phyloP scores from a whole-genome alignment of 108 stramenopile species.

The Hondaea fermentalgiana region DNA sequence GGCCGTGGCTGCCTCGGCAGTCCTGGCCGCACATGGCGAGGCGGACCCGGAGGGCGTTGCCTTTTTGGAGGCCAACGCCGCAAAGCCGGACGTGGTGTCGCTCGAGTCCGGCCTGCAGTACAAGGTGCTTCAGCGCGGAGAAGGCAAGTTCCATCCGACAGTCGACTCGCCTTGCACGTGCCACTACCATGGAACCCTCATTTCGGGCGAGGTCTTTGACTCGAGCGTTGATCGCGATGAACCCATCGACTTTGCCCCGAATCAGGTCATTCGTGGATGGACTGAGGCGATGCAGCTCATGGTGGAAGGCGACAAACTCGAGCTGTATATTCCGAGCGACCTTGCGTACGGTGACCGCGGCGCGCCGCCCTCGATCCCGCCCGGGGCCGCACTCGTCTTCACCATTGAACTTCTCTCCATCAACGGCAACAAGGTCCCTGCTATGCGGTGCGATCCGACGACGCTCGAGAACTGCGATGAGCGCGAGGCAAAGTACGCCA shows the following conservation, averaged over 20 bases:
- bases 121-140: conserved; percentile 61
- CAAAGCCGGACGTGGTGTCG: conserved; percentile 67
- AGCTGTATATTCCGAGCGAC: conserved; percentile 3
- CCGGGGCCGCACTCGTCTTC: conserved; percentile 27
- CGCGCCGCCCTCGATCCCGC: conserved; percentile 25
- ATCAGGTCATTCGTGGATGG: conserved; percentile 76
- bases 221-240: conserved; percentile 67
- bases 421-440: neutral
- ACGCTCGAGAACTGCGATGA: neutral
- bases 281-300: conserved; percentile 51
- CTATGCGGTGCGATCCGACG: neutral
- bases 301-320: conserved; percentile 11
- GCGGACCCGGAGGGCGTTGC: conserved; percentile 58
- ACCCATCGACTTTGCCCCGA: conserved; percentile 77
- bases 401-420: conserved; percentile 19
- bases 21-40: conserved; percentile 14
- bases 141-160: conserved; percentile 57
- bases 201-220: conserved; percentile 79
- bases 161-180: conserved; percentile 62
- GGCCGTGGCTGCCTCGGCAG: neutral
- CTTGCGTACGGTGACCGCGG: conserved; percentile 38
- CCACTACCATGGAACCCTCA: conserved; percentile 78
- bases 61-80: conserved; percentile 63
- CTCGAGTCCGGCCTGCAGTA: conserved; percentile 67
- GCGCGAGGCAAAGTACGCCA: neutral